These are phyloP conservation scores for Chytridiales sp. DNA, from an alignment of 371 early-diverging fungal genomes.

Conservation along the genomic window DNA sequence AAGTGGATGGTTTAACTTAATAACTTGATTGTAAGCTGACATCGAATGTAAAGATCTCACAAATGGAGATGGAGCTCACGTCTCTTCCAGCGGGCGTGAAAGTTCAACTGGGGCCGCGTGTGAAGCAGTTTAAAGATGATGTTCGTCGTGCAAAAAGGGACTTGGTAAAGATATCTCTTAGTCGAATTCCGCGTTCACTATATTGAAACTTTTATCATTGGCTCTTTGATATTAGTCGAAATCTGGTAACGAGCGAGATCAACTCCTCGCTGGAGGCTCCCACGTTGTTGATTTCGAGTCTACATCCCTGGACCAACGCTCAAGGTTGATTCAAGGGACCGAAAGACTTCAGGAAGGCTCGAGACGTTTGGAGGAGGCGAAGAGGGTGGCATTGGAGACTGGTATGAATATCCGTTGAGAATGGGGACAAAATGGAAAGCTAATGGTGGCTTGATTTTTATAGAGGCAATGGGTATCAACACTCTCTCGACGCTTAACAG, in stretches of 20 bases:
- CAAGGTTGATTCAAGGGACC: conserved; percentile 77
- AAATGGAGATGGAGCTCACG: conserved; percentile 89
- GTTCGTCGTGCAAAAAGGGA: conserved; percentile 73
- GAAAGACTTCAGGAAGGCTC: conserved; percentile 78
- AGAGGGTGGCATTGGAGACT: conserved; percentile 87
- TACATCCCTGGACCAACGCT: conserved; percentile 74
- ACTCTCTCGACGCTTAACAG: conserved; percentile 77
- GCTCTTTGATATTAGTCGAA: conserved; percentile 43
- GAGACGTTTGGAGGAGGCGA: conserved; percentile 81
- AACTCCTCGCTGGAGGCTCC: conserved; percentile 40
- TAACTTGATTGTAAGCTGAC: neutral
- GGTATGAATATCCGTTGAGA: conserved; percentile 38
- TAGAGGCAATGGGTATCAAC: conserved; percentile 79
- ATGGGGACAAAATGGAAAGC: neutral
- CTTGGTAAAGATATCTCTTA: conserved; percentile 51
- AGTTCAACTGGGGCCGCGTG: conserved; percentile 67
- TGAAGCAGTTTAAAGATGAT: conserved; percentile 75
- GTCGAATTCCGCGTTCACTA: neutral
- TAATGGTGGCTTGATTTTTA: neutral
- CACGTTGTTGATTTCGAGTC: conserved; percentile 49
- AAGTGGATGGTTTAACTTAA: conserved; percentile 20
- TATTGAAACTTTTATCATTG: neutral
- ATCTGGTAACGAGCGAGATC: no score
- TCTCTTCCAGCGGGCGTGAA: conserved; percentile 70
- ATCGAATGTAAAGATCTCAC: conserved; percentile 62